Conservation (phyloP, 2,329 filamentous ascomycete genomes). For the Hysterium pulicare region DNA sequence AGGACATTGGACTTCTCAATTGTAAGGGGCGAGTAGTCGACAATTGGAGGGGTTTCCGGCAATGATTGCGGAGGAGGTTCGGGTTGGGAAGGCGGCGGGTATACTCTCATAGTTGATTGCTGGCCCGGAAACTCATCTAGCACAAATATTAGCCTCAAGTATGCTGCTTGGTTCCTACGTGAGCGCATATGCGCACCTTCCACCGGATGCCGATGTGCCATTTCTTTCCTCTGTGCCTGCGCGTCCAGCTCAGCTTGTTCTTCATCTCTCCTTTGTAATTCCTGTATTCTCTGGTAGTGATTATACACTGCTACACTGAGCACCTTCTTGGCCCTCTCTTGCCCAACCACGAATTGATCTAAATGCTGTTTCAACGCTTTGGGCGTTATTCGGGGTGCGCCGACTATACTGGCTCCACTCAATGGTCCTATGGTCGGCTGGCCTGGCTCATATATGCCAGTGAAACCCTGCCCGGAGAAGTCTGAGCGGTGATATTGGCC, state of each 20-base stretch:
- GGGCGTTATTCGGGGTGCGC: constrained; percentile 58
- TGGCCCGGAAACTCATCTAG: constrained; percentile 63
- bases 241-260: constrained; percentile 73
- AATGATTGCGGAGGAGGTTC: constrained; percentile 15
- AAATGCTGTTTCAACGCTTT: constrained; percentile 78
- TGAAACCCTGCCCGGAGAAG: constrained; percentile 61
- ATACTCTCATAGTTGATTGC: constrained; percentile 48
- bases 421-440: constrained; percentile 62
- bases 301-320: constrained; percentile 93
- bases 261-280: constrained; percentile 69
- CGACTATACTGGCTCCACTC: constrained; percentile 55
- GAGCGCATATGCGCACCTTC: constrained; percentile 58
- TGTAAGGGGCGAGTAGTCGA: constrained; percentile 60
- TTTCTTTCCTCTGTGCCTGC: constrained; percentile 68
- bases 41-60: constrained; percentile 41
- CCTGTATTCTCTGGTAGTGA: constrained; percentile 86
- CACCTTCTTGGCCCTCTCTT: constrained; percentile 91
- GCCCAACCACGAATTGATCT: constrained; percentile 94
- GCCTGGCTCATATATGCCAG: constrained; percentile 60
- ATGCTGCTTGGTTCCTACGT: constrained; percentile 4
- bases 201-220: constrained; percentile 67
- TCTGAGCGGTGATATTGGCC: constrained; percentile 59
- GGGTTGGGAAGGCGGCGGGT: constrained; percentile 17
- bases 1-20: constrained; percentile 96
- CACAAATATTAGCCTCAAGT: constrained; percentile 9